Conservation (phyloP, 495 filamentous ascomycete genomes). For the Articulospora tetracladia region DNA sequence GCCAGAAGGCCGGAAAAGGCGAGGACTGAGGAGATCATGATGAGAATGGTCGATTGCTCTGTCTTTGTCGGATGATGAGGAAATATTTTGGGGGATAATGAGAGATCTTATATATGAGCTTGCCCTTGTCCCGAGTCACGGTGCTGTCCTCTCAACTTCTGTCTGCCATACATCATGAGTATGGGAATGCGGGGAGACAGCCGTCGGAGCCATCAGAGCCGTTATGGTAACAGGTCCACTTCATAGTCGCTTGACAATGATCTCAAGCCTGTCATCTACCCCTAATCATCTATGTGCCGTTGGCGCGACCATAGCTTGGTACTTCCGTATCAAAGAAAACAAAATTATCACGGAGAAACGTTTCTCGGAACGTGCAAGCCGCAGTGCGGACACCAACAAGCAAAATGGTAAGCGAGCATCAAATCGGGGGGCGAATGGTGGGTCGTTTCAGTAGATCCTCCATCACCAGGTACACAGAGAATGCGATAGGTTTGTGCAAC, state of each 20-base stretch:
- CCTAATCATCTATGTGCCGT: conserved; percentile 1
- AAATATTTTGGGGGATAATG: not conserved
- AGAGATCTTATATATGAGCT: conserved; percentile 17
- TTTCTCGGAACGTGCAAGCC: conserved; percentile 13
- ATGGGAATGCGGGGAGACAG: conserved; percentile 24
- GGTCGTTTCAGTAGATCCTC: conserved; percentile 3
- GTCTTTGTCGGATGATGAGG: conserved; percentile 7
- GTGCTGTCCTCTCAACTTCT: not conserved
- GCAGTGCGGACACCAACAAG: conserved; percentile 1
- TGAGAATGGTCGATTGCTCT: conserved; percentile 3
- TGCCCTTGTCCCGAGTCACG: not conserved
- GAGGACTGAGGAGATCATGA: conserved; percentile 19
- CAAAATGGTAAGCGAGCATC: conserved; percentile 1
- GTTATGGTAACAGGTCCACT: conserved; percentile 9
- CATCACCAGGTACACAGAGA: not conserved
- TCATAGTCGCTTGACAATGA: not conserved
- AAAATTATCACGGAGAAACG: conserved; percentile 18
- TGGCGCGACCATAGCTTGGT: not conserved
- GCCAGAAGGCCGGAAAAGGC: conserved; percentile 23
- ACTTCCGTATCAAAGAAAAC: conserved; percentile 3
- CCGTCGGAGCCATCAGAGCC: conserved; percentile 24
- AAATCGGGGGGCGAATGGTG: not conserved
- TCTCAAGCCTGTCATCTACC: not conserved
- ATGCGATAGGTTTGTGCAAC: not conserved
- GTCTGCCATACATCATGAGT: not conserved